A percentile compares a stretch with the other conserved stretches of the same genome.
phyloP scores from a whole-genome alignment of 2,329 filamentous ascomycete species.

The Alternaria novae-zelandiae region DNA sequence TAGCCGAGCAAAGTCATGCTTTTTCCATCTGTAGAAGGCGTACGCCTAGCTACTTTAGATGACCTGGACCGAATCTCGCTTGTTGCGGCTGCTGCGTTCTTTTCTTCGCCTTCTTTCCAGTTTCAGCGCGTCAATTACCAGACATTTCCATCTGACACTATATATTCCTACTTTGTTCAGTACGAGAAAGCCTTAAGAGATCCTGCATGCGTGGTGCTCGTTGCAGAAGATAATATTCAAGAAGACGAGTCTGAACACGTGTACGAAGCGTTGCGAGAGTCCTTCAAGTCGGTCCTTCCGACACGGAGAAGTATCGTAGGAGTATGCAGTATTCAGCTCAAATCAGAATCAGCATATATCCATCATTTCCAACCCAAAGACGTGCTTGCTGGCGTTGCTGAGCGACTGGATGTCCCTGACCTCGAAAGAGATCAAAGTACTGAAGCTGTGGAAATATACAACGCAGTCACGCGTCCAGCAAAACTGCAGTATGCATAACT shows the following conservation, averaged over 20 bases:
- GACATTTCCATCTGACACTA: slow-evolving; percentile 30
- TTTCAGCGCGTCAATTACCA: slow-evolving; percentile 33
- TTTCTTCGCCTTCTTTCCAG: slow-evolving; percentile 36
- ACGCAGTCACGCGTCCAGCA: slow-evolving; percentile 26
- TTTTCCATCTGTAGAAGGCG: slow-evolving; percentile 21
- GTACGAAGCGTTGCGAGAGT: slow-evolving; percentile 28
- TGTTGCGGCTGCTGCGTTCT: slow-evolving; percentile 40
- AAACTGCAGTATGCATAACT: slow-evolving; percentile 28
- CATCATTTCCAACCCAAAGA: slow-evolving; percentile 24
- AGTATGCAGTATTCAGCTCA: slow-evolving; percentile 31
- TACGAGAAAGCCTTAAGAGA: slow-evolving; percentile 23
- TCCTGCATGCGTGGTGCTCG: slow-evolving; percentile 21
- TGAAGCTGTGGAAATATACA: slow-evolving; percentile 24
- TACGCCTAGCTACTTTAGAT: slow-evolving; percentile 30
- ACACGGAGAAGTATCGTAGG: slow-evolving; percentile 27
- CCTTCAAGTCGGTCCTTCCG: slow-evolving; percentile 8
- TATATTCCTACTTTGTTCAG: slow-evolving; percentile 25
- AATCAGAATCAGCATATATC: slow-evolving; percentile 26
- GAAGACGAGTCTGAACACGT: slow-evolving; percentile 20
- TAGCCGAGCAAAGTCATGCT: slow-evolving; percentile 13
- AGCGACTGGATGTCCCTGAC: neutral
- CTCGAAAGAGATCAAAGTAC: slow-evolving; percentile 27
- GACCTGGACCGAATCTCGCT: slow-evolving; percentile 35
- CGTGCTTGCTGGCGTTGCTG: slow-evolving; percentile 20
- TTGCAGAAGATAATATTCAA: slow-evolving; percentile 22